phyloP scores from a whole-genome alignment of 2,329 filamentous ascomycete genomes.

The Hymenoscyphus scutula region DNA sequence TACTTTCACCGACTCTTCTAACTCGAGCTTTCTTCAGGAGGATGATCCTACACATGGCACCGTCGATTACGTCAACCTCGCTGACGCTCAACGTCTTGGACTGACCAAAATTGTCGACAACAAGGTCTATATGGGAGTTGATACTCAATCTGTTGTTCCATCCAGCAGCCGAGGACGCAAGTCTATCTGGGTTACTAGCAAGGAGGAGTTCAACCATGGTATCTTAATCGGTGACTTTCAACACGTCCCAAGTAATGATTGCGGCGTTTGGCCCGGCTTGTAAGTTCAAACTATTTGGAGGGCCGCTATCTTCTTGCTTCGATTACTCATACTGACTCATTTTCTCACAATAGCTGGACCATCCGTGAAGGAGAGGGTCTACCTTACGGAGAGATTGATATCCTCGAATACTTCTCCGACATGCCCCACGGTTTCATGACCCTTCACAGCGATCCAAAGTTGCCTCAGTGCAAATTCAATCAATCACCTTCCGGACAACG shows the following conservation, averaged over 20 bases:
- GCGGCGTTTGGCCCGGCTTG: slow-evolving; percentile 38
- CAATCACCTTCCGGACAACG: not conserved
- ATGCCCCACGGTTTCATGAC: slow-evolving; percentile 15
- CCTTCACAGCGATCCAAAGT: slow-evolving; percentile 7
- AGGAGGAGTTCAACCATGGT: slow-evolving; percentile 44
- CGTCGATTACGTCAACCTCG: slow-evolving; percentile 36
- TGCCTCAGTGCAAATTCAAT: slow-evolving; percentile 22
- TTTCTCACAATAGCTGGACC: slow-evolving; percentile 16
- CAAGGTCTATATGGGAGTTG: slow-evolving; percentile 45
- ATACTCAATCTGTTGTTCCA: slow-evolving; percentile 41
- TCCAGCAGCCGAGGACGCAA: slow-evolving; percentile 39
- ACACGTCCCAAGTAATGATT: slow-evolving; percentile 43
- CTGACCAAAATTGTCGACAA: slow-evolving; percentile 28
- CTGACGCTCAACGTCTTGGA: slow-evolving; percentile 28
- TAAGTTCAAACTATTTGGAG: slow-evolving; percentile 23
- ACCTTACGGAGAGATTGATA: slow-evolving; percentile 8
- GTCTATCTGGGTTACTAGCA: slow-evolving; percentile 45
- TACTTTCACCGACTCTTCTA: not conserved
- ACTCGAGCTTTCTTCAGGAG: not conserved
- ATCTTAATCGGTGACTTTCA: slow-evolving; percentile 47
- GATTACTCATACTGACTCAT: not conserved
- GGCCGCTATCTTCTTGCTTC: not conserved
- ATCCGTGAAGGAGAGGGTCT: not conserved
- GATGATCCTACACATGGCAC: slow-evolving; percentile 7
- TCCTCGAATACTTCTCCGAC: slow-evolving; percentile 9